Conservation (phyloP, 257 asterid species). For the Solanum lycopersicoides region DNA sequence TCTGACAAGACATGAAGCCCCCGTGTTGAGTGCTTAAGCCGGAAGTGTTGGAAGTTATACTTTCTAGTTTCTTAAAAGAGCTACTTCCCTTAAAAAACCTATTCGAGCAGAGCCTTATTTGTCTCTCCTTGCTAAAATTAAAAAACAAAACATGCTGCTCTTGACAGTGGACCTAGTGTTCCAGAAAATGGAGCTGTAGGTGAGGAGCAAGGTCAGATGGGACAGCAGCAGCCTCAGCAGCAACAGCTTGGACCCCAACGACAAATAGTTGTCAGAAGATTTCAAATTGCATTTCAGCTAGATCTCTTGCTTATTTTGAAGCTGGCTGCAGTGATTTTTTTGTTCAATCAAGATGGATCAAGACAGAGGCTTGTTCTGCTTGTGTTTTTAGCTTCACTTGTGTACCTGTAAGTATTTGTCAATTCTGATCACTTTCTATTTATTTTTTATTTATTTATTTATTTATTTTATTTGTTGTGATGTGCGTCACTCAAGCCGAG, state of each 20-base stretch:
- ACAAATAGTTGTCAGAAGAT: slow-evolving; percentile 70
- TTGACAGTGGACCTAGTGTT: slow-evolving; percentile 46
- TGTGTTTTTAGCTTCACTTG: slow-evolving; percentile 62
- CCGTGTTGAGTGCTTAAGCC: not conserved
- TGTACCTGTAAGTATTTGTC: slow-evolving; percentile 66
- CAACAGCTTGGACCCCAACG: slow-evolving; percentile 61
- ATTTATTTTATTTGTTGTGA: not conserved
- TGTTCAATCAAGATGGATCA: slow-evolving; percentile 97
- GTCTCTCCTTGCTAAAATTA: not conserved
- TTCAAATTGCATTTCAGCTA: slow-evolving; percentile 81
- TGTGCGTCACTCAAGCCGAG: not conserved
- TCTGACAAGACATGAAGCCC: not conserved
- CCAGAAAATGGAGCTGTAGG: slow-evolving; percentile 42
- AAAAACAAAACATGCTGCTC: not conserved
- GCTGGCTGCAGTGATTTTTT: slow-evolving; percentile 84
- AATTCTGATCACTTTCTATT: not conserved
- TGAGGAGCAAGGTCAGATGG: slow-evolving; percentile 60
- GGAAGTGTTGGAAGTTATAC: not conserved
- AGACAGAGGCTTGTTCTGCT: slow-evolving; percentile 78
- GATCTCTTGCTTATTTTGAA: slow-evolving; percentile 77
- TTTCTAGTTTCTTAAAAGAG: not conserved
- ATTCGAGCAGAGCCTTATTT: not conserved
- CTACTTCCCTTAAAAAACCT: not conserved
- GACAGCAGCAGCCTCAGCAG: slow-evolving; percentile 41
- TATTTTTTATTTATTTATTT: not conserved